These are phyloP conservation scores for Blastobotrys mokoenaii DNA, from an alignment of 805 yeast genomes.

Conservation along the genomic window DNA sequence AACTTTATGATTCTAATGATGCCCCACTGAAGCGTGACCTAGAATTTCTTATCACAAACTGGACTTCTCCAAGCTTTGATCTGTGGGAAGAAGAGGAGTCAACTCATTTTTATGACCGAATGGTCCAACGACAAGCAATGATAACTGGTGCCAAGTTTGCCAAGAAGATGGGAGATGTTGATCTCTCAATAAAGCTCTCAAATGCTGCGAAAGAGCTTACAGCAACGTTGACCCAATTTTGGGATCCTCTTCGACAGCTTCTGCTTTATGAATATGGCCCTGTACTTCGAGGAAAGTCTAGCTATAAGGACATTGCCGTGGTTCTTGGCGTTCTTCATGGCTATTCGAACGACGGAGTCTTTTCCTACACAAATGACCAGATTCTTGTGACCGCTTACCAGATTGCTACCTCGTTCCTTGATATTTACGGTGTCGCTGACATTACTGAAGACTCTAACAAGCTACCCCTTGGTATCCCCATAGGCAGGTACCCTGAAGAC, in stretches of 20 bases:
- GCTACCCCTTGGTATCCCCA: slow-evolving; percentile 43
- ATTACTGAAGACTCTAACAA: slow-evolving; percentile 1
- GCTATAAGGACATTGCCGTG: slow-evolving; percentile 75
- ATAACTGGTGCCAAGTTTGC: slow-evolving; percentile 43
- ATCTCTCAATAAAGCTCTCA: slow-evolving; percentile 10
- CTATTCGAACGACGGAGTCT: slow-evolving; percentile 11
- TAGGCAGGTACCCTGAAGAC: slow-evolving; percentile 94
- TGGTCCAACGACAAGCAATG: slow-evolving; percentile 66
- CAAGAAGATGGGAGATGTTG: slow-evolving; percentile 13
- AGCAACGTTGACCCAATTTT: slow-evolving; percentile 10
- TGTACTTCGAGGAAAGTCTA: slow-evolving; percentile 40
- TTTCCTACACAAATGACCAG: slow-evolving; percentile 22
- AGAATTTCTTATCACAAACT: slow-evolving; percentile 47
- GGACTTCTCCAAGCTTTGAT: slow-evolving; percentile 67
- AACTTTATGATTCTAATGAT: slow-evolving; percentile 27
- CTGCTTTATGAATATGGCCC: slow-evolving; percentile 7
- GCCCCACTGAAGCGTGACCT: slow-evolving; percentile 43
- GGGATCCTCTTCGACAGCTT: slow-evolving; percentile 11
- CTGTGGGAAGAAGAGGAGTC: slow-evolving; percentile 86
- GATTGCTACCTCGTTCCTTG: slow-evolving; percentile 42
- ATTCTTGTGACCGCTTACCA: slow-evolving; percentile 41
- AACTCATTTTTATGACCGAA: slow-evolving; percentile 68
- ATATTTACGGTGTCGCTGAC: slow-evolving; percentile 9
- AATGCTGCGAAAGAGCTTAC: slow-evolving; percentile 8
- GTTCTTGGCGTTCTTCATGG: slow-evolving; percentile 36